Base-by-base conservation (phyloP, 768 basidiomycete genomes). In the Leccinum subgranulosum region DNA sequence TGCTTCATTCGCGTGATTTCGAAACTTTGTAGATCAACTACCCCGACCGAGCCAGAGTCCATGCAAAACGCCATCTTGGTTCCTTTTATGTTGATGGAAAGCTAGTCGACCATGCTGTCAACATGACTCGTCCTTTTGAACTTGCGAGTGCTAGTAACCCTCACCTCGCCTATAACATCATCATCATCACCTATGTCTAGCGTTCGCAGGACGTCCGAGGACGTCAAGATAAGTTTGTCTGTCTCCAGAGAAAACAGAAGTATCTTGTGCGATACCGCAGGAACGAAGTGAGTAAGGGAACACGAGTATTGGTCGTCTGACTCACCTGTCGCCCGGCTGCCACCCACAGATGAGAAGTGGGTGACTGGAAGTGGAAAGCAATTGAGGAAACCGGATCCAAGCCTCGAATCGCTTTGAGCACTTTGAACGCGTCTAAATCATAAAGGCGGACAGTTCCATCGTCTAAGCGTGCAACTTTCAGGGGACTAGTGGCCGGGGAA, bases 371-470 rank as follows among this genome's bases (percentile, higher is more conserved):
- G 9, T 78, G 64, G 63, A 81, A 82, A 2, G 77, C 71, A 25
- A 90, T 74, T 0, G 87, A 90, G 0, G 88, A 85, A 23, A 92
- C 74, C 60, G 89, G 87, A 4, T 68, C 79, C 7, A 86, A 70
- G 6, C 80, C 81, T 63, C 81, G 78, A 50, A 90, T 73, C 3
- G 87, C 90, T 66, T 83, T 87, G 29, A 79, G 61, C 7, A 88
- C 85, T 64, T 81, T 87, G 63, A 76, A 75, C 2, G 83, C 77
- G 3, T 84, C 81, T 6, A 84, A 71, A 61, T 80, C 75, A 62
- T 90, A 92, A 17, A 87, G 73, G 23, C 90, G 81, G 47, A 91
- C 71, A 43, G 81, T 80, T 5, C 90, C 90, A 67, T 92, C 88
- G 59, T 82, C 88, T 87, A 64, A n/a, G 36, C 19, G 19, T 12